Conservation (phyloP, 2,329 filamentous ascomycete genomes). For the Periconia macrospinosa region DNA sequence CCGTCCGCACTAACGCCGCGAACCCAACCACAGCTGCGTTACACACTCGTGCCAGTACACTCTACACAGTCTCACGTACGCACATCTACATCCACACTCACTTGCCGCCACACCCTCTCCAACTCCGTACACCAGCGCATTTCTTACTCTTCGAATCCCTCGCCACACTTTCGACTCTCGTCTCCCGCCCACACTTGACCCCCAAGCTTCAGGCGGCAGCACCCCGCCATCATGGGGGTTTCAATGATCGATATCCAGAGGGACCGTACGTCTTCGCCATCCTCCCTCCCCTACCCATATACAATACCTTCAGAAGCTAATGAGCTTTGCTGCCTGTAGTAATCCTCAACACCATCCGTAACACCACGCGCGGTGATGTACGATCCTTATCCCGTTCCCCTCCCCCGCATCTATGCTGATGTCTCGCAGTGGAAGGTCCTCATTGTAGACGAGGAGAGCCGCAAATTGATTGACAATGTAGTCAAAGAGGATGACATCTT, state of each 20-base stretch:
- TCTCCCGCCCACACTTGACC: neutral
- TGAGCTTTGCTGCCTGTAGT: constrained; percentile 50
- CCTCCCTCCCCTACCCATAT: no score
- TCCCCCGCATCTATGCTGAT: constrained; percentile 27
- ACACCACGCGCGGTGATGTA: constrained; percentile 81
- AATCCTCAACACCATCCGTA: constrained; percentile 72
- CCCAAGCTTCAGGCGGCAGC: constrained; percentile 16
- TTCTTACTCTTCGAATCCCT: neutral
- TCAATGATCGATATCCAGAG: constrained; percentile 86
- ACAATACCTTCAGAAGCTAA: constrained; percentile 13
- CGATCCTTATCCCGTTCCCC: constrained; percentile 32
- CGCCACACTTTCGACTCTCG: neutral
- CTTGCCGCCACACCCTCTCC: neutral
- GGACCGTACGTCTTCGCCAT: constrained; percentile 60
- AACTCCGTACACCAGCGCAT: neutral
- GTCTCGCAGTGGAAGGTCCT: constrained; percentile 87
- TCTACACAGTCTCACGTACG: neutral
- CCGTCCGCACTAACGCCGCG: neutral
- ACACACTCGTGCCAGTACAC: no score
- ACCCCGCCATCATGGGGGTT: constrained; percentile 67
- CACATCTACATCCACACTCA: neutral
- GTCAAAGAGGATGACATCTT: constrained; percentile 96
- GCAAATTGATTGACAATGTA: constrained; percentile 85
- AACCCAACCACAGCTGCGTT: neutral
- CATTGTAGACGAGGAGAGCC: constrained; percentile 81